Base-by-base conservation (phyloP, 2,329 filamentous ascomycete species). In the Colletotrichum sojae region DNA sequence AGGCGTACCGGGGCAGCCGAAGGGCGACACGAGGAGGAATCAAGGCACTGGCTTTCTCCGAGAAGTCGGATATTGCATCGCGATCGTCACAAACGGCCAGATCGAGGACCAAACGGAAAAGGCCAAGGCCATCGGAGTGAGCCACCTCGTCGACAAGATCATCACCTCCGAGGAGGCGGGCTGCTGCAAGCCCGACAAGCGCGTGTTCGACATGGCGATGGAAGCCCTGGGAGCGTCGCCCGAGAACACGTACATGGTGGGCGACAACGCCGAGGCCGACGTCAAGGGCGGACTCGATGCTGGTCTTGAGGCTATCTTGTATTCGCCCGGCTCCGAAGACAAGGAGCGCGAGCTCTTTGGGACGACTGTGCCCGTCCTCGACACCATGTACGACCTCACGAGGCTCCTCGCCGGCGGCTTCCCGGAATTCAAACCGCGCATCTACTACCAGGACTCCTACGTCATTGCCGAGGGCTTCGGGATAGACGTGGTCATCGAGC, bases 91-190 rank as follows among this genome's bases (percentile, higher is more conserved):
- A 9, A 66, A 66, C 27, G 55, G 63, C 4, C 55, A 59, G 46
- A 9, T n/a, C 8, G 39, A 49, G 25, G 63, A 54, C 13, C 63
- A 66, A 18, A 6, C 27, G 6, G 39, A 27, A n/a, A 66, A 66
- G 63, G 48, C 63, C 16, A 25, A 54, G 1, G 39, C 45, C 9
- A 60, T 66, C 9, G 25, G 63, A 9, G 55, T 59, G 5, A 13
- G 8, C 22, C 55, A 60, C 8, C 63, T 60, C 22, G 63, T 54
- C 63, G 49, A 60, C 55, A 22, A 54, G 22, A 43, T 66, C 55
- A n/a, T 66, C 39, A 49, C 48, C 20, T 66, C 49, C 16, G 55
- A 66, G 22, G 48, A 66, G 39, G 63, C 39, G 13, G 55, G 55
- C 5, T 58, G 36, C 10, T 46, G 22, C 25, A 66, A 60, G 55